Evolutionary conservation across 1,139 yeast genomes (phyloP).

Genomic region (Lodderomyces pseudojiufengensis): DNA sequence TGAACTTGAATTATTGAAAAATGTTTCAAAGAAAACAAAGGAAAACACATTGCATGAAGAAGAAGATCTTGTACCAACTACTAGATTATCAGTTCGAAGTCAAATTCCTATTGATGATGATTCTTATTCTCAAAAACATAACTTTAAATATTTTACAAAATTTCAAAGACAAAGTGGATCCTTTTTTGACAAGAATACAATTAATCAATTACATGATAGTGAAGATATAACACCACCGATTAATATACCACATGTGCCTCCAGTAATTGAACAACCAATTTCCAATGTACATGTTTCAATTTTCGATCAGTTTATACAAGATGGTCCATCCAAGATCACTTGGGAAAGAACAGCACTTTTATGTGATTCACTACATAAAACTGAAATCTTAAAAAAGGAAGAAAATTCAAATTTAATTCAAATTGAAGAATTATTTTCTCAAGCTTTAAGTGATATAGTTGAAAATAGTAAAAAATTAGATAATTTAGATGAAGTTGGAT

Average conservation of each 20-base stretch:
- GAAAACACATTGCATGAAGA: not conserved
- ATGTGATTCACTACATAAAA: conserved; percentile 2
- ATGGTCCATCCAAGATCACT: not conserved
- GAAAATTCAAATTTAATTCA: not conserved
- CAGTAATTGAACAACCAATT: no score
- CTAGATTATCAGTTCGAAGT: conserved; percentile 16
- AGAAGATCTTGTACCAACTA: conserved; percentile 2
- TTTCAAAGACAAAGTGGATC: conserved; percentile 38
- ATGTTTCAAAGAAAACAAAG: not conserved
- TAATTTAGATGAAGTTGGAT: not conserved
- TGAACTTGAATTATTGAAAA: conserved; percentile 3
- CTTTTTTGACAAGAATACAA: no score
- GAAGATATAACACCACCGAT: not conserved
- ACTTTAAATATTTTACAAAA: conserved; percentile 14
- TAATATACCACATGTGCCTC: no score
- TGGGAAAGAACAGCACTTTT: conserved; percentile 3
- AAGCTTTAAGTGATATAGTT: not conserved
- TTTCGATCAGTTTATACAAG: not conserved
- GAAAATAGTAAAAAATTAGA: not conserved
- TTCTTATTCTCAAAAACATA: conserved; percentile 14
- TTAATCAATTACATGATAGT: not conserved
- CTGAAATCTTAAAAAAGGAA: not conserved
- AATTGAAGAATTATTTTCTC: not conserved
- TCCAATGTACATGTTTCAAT: not conserved
- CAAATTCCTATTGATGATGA: conserved; percentile 9